Percentiles rank a stretch among this genome's conserved stretches.
These are phyloP conservation scores for Phylloboletellus chloephorus DNA, from an alignment of 1,284 basidiomycete species.

Conservation along the genomic window DNA sequence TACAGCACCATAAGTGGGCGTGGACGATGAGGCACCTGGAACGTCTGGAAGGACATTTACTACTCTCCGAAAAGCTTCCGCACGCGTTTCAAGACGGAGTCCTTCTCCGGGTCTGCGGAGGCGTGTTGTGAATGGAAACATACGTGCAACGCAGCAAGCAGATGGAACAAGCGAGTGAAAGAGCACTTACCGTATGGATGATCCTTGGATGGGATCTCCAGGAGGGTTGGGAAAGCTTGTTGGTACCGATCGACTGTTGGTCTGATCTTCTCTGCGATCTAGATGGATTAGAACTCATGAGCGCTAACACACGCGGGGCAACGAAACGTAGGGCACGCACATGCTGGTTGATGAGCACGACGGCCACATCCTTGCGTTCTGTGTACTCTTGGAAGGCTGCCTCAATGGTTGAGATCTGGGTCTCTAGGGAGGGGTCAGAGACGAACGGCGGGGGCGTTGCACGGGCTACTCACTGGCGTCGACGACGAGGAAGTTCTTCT, in stretches of 20 bases:
- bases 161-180: constrained; percentile 2
- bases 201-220: constrained; percentile 96
- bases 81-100: constrained; percentile 94
- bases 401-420: constrained; percentile 84
- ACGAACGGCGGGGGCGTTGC: constrained; percentile 2
- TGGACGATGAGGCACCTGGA: constrained; percentile 14
- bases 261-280: constrained; percentile 96
- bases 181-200: constrained; percentile 75
- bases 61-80: constrained; percentile 94
- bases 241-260: constrained; percentile 94
- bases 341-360: constrained; percentile 95
- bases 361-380: constrained; percentile 88
- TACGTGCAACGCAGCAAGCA: constrained; percentile 4
- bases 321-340: constrained; percentile 42
- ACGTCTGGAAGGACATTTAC: constrained; percentile 14
- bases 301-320: background rate
- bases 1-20: constrained; percentile 6
- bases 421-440: constrained; percentile 52
- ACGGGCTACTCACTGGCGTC: constrained; percentile 60
- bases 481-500: constrained; percentile 95
- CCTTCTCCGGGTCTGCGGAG: constrained; percentile 85
- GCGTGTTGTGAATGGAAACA: constrained; percentile 20
- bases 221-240: constrained; percentile 92
- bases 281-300: constrained; percentile 16
- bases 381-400: constrained; percentile 89